Base-by-base conservation (phyloP, 768 basidiomycete species). In the Mycena rosella region DNA sequence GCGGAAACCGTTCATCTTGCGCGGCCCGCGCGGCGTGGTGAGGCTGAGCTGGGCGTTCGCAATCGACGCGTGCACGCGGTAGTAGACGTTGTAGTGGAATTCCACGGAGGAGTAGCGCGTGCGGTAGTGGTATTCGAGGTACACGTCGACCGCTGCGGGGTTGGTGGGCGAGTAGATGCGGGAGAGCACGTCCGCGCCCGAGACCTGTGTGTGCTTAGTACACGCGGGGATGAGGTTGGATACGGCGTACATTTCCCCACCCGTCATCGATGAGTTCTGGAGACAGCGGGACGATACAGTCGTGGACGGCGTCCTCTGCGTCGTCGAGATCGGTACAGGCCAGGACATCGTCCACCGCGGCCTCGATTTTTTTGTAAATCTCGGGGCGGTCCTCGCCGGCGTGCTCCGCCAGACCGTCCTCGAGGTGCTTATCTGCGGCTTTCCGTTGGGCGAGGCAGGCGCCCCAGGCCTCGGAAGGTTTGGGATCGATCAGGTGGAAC, bases 91-190 rank as follows among this genome's bases (percentile, higher is more conserved):
- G 63, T 56, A 65, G 56, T 32, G 30, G 14, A 65, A 65, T 29
- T 65, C 64, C 5, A 65, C 64, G n/a, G 64, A 65, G 2, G n/a
- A 11, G 57, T 65, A 65, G 11, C 64, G 64, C 29, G 64, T 65
- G 32, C 64, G 64, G 51, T 65, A 60, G 42, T 65, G 64, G 51
- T 65, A 60, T 27, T 59, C 64, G 14, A 65, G 40, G 24, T 52
- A 65, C 3, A 65, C 42, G 29, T 65, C 57, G 56, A 65, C 49
- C 42, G 64, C 64, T 1, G 57, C 49, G 51, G 64, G 64, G 6
- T 53, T 53, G 38, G 64, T 65, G 18, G 64, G 64, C 22, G 64
- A 65, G 30, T 65, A 65, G 30, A 65, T 54, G 22, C 57, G 57
- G 24, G 57, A 59, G 15, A 65, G 49, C 32, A 65, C 20, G n/a